phyloP scores from a whole-genome alignment of 2,329 filamentous ascomycete genomes.

The Penicillium sp. region DNA sequence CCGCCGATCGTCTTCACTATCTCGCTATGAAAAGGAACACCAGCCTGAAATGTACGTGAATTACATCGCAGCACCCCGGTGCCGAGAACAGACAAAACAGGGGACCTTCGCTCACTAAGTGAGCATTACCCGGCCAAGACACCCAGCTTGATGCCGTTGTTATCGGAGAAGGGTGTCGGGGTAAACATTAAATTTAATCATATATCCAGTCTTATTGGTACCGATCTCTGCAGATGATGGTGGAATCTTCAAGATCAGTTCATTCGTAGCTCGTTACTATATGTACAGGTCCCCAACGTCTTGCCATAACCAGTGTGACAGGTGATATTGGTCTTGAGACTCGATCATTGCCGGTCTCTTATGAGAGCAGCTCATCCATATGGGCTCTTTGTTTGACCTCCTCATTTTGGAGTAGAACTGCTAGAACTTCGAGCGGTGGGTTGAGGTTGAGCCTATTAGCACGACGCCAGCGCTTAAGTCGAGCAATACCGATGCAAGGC shows the following conservation, averaged over 20 bases:
- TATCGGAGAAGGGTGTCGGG: not conserved
- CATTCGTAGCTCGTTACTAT: conserved; percentile 8
- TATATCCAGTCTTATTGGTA: no score
- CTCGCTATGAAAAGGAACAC: not conserved
- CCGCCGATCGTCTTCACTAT: no score
- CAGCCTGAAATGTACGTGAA: not conserved
- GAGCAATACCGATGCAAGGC: conserved; percentile 85
- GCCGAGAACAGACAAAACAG: not conserved
- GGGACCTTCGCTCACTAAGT: not conserved
- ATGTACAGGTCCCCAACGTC: conserved; percentile 9
- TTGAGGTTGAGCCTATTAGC: conserved; percentile 81
- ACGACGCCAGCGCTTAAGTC: conserved; percentile 84
- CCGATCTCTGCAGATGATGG: no score
- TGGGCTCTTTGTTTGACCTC: conserved; percentile 66
- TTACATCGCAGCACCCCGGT: not conserved
- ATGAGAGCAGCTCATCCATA: conserved; percentile 51
- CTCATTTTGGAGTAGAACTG: conserved; percentile 73
- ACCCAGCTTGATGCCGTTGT: not conserved
- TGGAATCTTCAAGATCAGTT: not conserved
- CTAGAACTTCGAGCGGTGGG: conserved; percentile 87
- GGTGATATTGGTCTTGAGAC: not conserved
- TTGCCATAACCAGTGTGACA: conserved; percentile 5
- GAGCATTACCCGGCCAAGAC: not conserved
- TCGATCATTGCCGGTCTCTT: conserved; percentile 4
- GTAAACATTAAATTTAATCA: no score